Evolutionary conservation across 176 grass and related monocot species (phyloP), one percentile per base, ranked within the genome.

Genomic region (Thinopyrum elongatum): DNA sequence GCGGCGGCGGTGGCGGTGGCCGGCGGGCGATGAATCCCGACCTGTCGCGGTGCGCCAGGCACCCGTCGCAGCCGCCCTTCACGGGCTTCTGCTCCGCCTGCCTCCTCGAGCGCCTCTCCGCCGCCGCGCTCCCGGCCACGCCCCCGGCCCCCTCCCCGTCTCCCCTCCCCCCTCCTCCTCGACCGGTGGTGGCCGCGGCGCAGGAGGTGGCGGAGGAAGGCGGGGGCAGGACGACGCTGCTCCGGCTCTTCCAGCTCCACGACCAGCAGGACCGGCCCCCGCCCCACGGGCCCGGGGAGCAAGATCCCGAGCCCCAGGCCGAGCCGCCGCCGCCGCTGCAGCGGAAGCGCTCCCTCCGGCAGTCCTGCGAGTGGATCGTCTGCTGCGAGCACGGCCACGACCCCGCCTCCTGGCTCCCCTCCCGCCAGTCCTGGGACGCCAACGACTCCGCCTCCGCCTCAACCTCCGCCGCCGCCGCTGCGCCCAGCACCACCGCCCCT

Each of bases 81-180:
- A 91, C 89, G 14, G 89, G 89, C 21, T 94, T 91, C 83, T 94
- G 92, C 85, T 94, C 92, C 63, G 84, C 84, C 72, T 94, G 92
- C 81, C 85, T 94, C 26, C 80, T 89, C 60, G 89, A 94, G 53
- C 83, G 92, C 76, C 85, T 94, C 65, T 90, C 90, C 46, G 81
- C 73, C 25, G 67, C 77, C 8, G 26, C 76, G 1, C 76, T 74
- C 23, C 39, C 70, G 6, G 70, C 70, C 1, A 46, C 70, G 36
- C 36, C 71, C 6, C 71, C 71, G 6, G 71, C 71, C 13, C 7
- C 23, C 6, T 17, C 34, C 5, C 10, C 68, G 4, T 3, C 71
- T 1, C n/a, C 70, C 5, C 68, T 23, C 0, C 69, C 36, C 0
- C 34, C 12, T 8, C 67, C 19, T 6, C 66, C 66, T 38, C 36